Evolutionary conservation across 192 early-diverging fungal genomes (phyloP).

Genomic region (Chytriomyces confervae): DNA sequence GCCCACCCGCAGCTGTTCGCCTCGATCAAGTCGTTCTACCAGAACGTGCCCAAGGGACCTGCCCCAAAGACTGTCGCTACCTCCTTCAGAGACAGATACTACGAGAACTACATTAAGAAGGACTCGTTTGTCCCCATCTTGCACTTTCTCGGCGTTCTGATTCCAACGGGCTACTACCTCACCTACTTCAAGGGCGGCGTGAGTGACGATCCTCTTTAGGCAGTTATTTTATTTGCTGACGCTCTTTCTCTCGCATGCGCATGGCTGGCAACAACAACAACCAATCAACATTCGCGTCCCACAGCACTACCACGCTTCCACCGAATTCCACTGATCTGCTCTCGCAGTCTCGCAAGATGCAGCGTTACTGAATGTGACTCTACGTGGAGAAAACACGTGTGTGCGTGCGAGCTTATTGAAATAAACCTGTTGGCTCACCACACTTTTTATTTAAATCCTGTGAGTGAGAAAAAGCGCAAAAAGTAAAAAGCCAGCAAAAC

Average conservation of each 20-base stretch:
- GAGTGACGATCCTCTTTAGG: not conserved
- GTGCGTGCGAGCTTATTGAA: too few relatives aligned
- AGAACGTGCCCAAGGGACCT: slow-evolving; percentile 56
- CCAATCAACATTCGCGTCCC: not conserved
- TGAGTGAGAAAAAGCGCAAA: too few relatives aligned
- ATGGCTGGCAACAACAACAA: not conserved
- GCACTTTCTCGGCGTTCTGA: slow-evolving; percentile 59
- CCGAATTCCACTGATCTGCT: slow-evolving; percentile 55
- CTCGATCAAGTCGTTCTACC: slow-evolving; percentile 59
- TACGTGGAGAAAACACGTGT: too few relatives aligned
- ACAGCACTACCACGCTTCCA: slow-evolving; percentile 58
- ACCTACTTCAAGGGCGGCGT: slow-evolving; percentile 58
- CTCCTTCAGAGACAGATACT: slow-evolving; percentile 51
- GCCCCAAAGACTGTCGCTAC: slow-evolving; percentile 34
- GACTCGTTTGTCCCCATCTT: slow-evolving; percentile 54
- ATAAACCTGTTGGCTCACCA: too few relatives aligned
- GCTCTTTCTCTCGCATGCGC: not conserved
- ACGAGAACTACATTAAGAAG: slow-evolving; percentile 53
- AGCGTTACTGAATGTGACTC: too few relatives aligned
- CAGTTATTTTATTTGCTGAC: not conserved
- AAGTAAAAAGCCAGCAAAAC: not conserved
- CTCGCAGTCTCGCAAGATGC: not conserved
- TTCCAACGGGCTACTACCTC: slow-evolving; percentile 56
- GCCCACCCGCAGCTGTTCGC: slow-evolving; percentile 59
- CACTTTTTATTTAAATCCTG: too few relatives aligned